Percentiles rank a stretch among this genome's conserved stretches.
Evolutionary conservation across 169 alveolate genomes (phyloP).

Genomic region (Plasmodium knowlesi): DNA sequence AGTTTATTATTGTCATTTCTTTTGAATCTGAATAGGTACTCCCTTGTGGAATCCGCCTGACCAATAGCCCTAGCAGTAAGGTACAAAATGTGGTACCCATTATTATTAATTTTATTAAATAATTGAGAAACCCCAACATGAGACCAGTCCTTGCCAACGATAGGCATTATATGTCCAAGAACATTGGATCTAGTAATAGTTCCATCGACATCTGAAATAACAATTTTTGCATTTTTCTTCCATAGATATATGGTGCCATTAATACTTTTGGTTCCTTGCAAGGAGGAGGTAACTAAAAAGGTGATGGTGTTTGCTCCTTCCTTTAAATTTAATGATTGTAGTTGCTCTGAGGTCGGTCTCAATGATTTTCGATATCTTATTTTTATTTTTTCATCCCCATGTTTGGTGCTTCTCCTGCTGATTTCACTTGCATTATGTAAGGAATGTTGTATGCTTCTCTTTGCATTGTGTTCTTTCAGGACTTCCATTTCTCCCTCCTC

Average conservation of each 20-base stretch:
- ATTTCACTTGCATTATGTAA: slow-evolving; percentile 28
- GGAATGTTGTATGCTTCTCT: slow-evolving; percentile 1
- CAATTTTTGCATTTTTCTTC: slow-evolving; percentile 93
- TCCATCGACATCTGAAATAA: slow-evolving; percentile 98
- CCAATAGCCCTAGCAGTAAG: slow-evolving; percentile 99
- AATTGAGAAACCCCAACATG: slow-evolving; percentile 96
- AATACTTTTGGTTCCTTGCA: slow-evolving; percentile 93
- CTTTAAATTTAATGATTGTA: slow-evolving; percentile 88
- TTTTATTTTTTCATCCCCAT: slow-evolving; percentile 34
- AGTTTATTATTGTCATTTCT: slow-evolving; percentile 89
- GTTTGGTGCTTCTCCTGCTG: slow-evolving; percentile 46
- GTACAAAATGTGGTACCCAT: slow-evolving; percentile 96
- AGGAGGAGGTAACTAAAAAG: slow-evolving; percentile 90
- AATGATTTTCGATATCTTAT: slow-evolving; percentile 83
- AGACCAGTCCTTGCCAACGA: slow-evolving; percentile 98
- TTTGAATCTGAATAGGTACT: slow-evolving; percentile 90
- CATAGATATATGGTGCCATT: slow-evolving; percentile 94
- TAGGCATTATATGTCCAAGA: slow-evolving; percentile 97
- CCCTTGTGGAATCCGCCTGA: slow-evolving; percentile 95
- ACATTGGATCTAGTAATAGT: slow-evolving; percentile 97
- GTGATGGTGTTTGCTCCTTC: slow-evolving; percentile 92
- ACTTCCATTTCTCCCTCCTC: not conserved
- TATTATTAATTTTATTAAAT: slow-evolving; percentile 89
- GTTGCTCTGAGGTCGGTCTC: slow-evolving; percentile 92
- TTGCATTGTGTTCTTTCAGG: not conserved